Conservation (phyloP, 768 basidiomycete species). For the Pleurotus citrinopileatus region DNA sequence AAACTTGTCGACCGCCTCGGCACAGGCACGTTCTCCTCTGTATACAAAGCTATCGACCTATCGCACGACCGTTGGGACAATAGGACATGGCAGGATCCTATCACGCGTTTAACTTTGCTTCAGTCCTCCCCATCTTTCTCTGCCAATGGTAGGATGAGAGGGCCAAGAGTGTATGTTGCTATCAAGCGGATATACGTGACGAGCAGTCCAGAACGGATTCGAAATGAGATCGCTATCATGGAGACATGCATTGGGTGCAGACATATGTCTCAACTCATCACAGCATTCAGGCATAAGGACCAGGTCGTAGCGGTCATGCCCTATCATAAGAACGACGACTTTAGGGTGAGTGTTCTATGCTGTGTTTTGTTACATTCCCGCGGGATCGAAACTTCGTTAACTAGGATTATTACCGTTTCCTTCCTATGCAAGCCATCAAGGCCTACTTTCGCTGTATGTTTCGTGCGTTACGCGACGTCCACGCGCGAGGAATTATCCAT, state of each 20-base stretch:
- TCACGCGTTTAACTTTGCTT: constrained; percentile 45
- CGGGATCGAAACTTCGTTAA: not conserved
- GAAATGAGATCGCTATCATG: constrained; percentile 91
- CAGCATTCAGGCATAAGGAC: constrained; percentile 87
- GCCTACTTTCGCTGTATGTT: constrained; percentile 90
- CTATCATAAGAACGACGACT: constrained; percentile 89
- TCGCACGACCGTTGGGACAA: constrained; percentile 77
- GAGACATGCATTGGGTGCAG: constrained; percentile 81
- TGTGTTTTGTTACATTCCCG: constrained; percentile 1
- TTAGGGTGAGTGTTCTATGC: constrained; percentile 62
- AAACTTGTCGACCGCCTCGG: constrained; percentile 86
- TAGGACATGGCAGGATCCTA: constrained; percentile 64
- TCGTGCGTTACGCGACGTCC: constrained; percentile 85
- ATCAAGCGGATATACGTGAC: constrained; percentile 98
- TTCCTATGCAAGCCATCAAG: constrained; percentile 77
- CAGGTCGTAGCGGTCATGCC: constrained; percentile 96
- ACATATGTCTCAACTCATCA: constrained; percentile 91
- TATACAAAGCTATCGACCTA: constrained; percentile 95
- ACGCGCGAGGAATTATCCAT: constrained; percentile 84
- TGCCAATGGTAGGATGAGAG: constrained; percentile 51
- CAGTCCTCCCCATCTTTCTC: constrained; percentile 41
- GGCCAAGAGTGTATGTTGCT: constrained; percentile 76
- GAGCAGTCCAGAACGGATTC: constrained; percentile 87
- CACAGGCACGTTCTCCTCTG: constrained; percentile 97
- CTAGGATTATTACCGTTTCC: constrained; percentile 78